A percentile compares a stretch with the other conserved stretches of the same genome.
Evolutionary conservation across 2,329 filamentous ascomycete species (phyloP).

Genomic region (Karstenula rhodostoma): DNA sequence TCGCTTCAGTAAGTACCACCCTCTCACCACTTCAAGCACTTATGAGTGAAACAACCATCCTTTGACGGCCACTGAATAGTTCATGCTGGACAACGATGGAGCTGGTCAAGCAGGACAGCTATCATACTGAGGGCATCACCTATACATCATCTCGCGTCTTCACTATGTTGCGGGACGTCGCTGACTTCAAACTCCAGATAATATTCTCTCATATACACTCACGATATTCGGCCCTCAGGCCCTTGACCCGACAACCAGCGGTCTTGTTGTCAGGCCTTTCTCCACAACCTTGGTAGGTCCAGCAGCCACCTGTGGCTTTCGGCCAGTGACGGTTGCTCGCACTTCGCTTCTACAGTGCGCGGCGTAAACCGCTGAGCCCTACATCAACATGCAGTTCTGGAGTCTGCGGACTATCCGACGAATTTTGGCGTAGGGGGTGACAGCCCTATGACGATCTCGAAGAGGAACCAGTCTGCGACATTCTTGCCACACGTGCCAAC

Average conservation of each 20-base stretch:
- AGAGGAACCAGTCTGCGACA: neutral
- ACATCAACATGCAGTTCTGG: neutral
- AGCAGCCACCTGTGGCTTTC: conserved; percentile 1
- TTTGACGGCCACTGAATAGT: conserved; percentile 8
- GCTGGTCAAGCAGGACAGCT: conserved; percentile 1
- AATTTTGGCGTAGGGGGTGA: neutral
- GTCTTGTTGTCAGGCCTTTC: neutral
- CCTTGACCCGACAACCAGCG: neutral
- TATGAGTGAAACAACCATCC: conserved; percentile 8
- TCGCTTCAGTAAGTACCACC: neutral
- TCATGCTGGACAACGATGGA: conserved; percentile 10
- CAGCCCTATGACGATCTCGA: neutral
- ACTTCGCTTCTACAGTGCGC: neutral
- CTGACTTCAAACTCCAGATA: neutral
- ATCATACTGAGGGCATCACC: no score
- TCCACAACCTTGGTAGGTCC: neutral
- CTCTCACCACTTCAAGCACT: neutral
- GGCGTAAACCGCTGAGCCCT: neutral
- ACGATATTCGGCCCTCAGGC: neutral
- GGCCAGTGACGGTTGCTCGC: conserved; percentile 1
- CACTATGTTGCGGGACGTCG: neutral
- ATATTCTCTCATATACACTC: neutral
- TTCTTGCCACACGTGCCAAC: neutral
- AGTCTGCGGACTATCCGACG: neutral
- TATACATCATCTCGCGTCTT: no score